phyloP scores from a whole-genome alignment of 306 rosid species.

The Lathyrus oleraceus region DNA sequence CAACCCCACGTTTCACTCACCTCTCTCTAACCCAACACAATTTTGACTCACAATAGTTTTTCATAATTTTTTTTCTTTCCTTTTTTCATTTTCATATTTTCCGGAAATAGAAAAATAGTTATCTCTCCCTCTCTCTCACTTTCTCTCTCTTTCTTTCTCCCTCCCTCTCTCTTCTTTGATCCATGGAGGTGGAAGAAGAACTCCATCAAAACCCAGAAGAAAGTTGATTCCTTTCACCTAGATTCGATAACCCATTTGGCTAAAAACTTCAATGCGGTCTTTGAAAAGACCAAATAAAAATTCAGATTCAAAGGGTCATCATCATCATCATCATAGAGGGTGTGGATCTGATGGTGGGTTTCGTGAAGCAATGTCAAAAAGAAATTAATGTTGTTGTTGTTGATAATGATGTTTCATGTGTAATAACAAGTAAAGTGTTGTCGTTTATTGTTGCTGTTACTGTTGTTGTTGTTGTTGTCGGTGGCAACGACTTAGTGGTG shows the following conservation, averaged over 20 bases:
- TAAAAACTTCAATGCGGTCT: constrained; percentile 63
- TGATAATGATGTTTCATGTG: constrained; percentile 29
- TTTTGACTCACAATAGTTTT: constrained; percentile 42
- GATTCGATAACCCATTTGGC: constrained; percentile 33
- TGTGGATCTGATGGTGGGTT: constrained; percentile 71
- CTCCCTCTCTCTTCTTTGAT: constrained; percentile 42
- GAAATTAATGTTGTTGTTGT: constrained; percentile 8
- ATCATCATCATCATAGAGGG: constrained; percentile 31
- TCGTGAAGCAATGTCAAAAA: constrained; percentile 38
- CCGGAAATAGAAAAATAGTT: constrained; percentile 38
- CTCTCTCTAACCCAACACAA: constrained; percentile 45
- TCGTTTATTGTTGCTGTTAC: background rate
- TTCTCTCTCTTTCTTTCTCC: constrained; percentile 5
- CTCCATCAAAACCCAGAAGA: constrained; percentile 39
- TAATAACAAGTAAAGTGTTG: background rate
- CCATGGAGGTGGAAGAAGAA: constrained; percentile 52
- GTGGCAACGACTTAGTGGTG: constrained; percentile 46
- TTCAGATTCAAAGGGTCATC: constrained; percentile 40
- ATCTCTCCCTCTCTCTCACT: constrained; percentile 12
- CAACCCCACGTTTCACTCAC: constrained; percentile 38
- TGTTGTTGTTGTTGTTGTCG: constrained; percentile 41
- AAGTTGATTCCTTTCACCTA: constrained; percentile 26
- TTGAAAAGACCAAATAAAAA: constrained; percentile 40
- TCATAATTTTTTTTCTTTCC: constrained; percentile 19
- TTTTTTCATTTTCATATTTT: constrained; percentile 27